Evolutionary conservation across 2,329 filamentous ascomycete species (phyloP).

Genomic region (Beauveria rudraprayagi): DNA sequence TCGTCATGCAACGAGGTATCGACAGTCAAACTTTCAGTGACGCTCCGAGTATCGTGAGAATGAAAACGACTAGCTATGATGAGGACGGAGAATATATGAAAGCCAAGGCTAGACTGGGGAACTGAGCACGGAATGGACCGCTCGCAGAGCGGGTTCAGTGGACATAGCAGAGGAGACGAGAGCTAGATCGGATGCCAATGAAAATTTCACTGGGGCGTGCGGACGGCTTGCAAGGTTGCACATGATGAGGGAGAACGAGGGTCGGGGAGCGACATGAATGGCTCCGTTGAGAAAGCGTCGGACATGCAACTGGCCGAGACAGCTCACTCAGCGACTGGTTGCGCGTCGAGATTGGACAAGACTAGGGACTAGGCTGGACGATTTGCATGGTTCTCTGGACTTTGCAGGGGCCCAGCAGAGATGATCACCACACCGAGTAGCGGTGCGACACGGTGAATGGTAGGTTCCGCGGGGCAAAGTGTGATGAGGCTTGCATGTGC

Average conservation of each 20-base stretch:
- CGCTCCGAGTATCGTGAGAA: neutral
- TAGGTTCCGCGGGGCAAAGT: neutral
- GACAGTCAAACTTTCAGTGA: neutral
- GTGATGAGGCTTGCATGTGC: conserved; percentile 10
- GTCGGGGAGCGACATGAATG: conserved; percentile 6
- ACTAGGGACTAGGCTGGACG: neutral
- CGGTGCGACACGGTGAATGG: conserved; percentile 3
- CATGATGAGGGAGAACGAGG: neutral
- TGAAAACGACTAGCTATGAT: neutral
- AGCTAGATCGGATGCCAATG: conserved; percentile 5
- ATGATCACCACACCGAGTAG: conserved; percentile 2
- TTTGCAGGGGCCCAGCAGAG: neutral
- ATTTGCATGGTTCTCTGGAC: neutral
- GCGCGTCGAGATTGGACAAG: conserved; percentile 6
- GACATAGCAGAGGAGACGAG: neutral
- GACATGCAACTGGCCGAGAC: neutral
- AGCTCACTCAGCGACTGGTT: conserved; percentile 2
- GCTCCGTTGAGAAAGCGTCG: neutral
- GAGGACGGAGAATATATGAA: neutral
- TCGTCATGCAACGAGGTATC: neutral
- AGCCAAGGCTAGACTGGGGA: neutral
- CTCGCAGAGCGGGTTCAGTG: neutral
- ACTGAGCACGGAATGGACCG: no score
- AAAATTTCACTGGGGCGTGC: conserved; percentile 1
- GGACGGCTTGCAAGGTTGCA: neutral